A percentile compares a stretch with the other conserved stretches of the same genome.
phyloP scores from a whole-genome alignment of 2,329 filamentous ascomycete species.

The Botrytis aclada region DNA sequence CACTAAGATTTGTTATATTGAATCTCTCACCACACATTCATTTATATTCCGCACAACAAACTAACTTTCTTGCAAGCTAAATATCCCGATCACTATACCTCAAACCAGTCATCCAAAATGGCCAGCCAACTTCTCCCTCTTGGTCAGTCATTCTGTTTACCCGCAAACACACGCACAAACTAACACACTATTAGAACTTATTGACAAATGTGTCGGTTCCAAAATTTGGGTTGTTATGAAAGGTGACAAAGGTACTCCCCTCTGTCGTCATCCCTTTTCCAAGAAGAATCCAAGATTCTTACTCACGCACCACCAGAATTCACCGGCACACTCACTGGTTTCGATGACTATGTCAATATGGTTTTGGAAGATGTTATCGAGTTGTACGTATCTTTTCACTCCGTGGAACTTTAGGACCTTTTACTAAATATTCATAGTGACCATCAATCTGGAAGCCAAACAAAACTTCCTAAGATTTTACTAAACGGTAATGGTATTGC shows the following conservation, averaged over 20 bases:
- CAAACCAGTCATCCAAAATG: slow-evolving; percentile 27
- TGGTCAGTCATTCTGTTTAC: slow-evolving; percentile 21
- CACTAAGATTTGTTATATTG: background rate
- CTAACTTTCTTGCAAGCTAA: background rate
- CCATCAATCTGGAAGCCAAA: slow-evolving; percentile 75
- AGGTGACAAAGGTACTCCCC: slow-evolving; percentile 79
- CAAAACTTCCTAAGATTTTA: slow-evolving; percentile 89
- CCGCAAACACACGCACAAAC: slow-evolving; percentile 31
- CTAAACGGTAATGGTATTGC: slow-evolving; percentile 98
- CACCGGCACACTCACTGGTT: slow-evolving; percentile 87
- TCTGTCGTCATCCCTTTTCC: background rate
- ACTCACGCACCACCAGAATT: slow-evolving; percentile 63
- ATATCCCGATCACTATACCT: background rate
- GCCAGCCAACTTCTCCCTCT: slow-evolving; percentile 37
- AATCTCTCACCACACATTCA: background rate
- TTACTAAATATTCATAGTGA: slow-evolving; percentile 62
- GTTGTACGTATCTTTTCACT: slow-evolving; percentile 59
- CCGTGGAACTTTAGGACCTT: background rate
- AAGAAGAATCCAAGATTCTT: too few relatives aligned
- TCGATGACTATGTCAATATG: slow-evolving; percentile 99
- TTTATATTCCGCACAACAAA: background rate
- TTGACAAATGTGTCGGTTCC: slow-evolving; percentile 97
- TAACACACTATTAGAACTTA: slow-evolving; percentile 65
- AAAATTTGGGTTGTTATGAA: slow-evolving; percentile 99
- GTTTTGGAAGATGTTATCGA: slow-evolving; percentile 96